phyloP scores from a whole-genome alignment of 257 asterid species.

The Fraxinus americana region DNA sequence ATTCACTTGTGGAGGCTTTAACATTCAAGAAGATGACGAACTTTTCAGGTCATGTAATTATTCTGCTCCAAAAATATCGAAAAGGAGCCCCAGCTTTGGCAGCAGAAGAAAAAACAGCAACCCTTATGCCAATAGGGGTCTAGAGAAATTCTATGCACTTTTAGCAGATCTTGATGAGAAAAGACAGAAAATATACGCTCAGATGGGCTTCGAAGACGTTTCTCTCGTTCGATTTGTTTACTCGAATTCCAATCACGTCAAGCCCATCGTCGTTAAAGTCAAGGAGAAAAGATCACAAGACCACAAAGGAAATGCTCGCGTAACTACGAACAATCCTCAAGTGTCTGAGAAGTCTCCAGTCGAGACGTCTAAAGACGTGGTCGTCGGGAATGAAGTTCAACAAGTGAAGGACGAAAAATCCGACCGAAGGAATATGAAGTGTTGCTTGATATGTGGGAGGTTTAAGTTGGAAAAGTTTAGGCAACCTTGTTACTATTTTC shows the following conservation, averaged over 20 bases:
- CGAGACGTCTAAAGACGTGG: background rate
- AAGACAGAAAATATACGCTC: constrained; percentile 50
- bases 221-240: constrained; percentile 61
- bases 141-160: constrained; percentile 58
- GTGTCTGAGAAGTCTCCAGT: background rate
- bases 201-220: constrained; percentile 49
- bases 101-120: constrained; percentile 40
- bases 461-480: constrained; percentile 29
- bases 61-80: constrained; percentile 50
- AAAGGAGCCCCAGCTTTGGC: constrained; percentile 31
- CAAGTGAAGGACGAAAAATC: background rate
- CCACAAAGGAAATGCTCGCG: background rate
- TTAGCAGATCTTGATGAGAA: constrained; percentile 52
- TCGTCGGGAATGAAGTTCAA: background rate
- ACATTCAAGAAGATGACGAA: constrained; percentile 41
- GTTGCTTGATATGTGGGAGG: background rate
- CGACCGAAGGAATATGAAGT: background rate
- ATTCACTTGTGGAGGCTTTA: constrained; percentile 56
- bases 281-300: constrained; percentile 27
- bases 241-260: constrained; percentile 38
- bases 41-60: constrained; percentile 40
- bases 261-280: constrained; percentile 50
- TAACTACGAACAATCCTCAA: background rate
- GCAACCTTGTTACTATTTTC: constrained; percentile 35
- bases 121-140: constrained; percentile 49